A percentile compares a stretch with the other conserved stretches of the same genome.
Evolutionary conservation across 495 filamentous ascomycete genomes (phyloP).

Genomic region (Choiromyces venosus): DNA sequence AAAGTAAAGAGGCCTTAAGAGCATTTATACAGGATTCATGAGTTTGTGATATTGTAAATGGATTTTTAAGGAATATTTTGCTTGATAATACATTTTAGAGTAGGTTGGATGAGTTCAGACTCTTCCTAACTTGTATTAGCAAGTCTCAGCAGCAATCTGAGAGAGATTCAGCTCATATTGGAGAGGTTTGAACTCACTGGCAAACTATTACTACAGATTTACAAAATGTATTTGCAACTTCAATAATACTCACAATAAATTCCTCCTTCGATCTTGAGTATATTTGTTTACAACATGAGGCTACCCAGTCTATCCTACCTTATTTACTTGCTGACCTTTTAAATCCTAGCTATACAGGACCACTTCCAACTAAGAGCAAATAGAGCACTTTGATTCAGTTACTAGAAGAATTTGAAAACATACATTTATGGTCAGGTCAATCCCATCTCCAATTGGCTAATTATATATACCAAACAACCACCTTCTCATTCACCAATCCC

Average conservation of each 20-base stretch:
- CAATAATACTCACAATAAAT: neutral
- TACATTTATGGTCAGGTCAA: neutral
- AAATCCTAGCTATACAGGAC: neutral
- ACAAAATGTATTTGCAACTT: neutral
- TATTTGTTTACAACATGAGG: neutral
- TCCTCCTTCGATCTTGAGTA: neutral
- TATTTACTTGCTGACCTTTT: conserved; percentile 4
- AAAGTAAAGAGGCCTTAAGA: conserved; percentile 1
- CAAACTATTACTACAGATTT: neutral
- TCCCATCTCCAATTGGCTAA: neutral
- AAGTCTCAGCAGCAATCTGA: conserved; percentile 3
- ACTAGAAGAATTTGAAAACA: neutral
- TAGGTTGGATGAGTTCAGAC: neutral
- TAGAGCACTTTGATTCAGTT: neutral
- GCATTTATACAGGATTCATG: neutral
- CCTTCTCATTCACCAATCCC: conserved; percentile 1
- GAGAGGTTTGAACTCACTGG: neutral
- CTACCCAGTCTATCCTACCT: neutral
- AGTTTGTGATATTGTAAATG: neutral
- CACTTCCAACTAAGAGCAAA: neutral
- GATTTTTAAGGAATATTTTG: neutral
- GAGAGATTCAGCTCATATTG: neutral
- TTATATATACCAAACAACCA: neutral
- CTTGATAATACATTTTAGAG: neutral
- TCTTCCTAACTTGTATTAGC: neutral